A percentile compares a stretch with the other conserved stretches of the same genome.
These are phyloP conservation scores for Rhizoclosmatium sp. DNA, from an alignment of 192 early-diverging fungal species.

Conservation along the genomic window DNA sequence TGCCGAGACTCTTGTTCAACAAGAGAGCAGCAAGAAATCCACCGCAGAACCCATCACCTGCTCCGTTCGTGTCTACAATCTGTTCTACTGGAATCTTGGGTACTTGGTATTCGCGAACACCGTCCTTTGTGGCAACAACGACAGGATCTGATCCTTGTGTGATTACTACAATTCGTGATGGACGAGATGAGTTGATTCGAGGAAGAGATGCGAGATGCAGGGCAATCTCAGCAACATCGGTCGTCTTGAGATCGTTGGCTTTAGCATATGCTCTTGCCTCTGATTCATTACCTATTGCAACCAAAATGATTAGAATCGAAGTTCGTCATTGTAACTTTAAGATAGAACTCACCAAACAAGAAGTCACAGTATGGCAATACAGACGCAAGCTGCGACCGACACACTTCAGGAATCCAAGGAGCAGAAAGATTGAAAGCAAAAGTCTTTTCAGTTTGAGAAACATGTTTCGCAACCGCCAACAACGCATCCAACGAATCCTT, in stretches of 20 bases:
- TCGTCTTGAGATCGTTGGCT: slow-evolving; percentile 65
- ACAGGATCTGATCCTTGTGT: slow-evolving; percentile 78
- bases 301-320: neutral
- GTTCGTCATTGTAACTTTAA: neutral
- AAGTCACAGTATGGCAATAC: slow-evolving; percentile 81
- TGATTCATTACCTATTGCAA: slow-evolving; percentile 68
- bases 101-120: slow-evolving; percentile 58
- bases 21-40: slow-evolving; percentile 41
- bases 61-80: slow-evolving; percentile 89
- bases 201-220: slow-evolving; percentile 74
- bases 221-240: slow-evolving; percentile 78
- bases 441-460: slow-evolving; percentile 72
- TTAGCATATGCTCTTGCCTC: slow-evolving; percentile 79
- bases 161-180: slow-evolving; percentile 76
- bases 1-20: neutral
- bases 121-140: slow-evolving; percentile 55
- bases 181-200: slow-evolving; percentile 63
- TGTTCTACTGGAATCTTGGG: slow-evolving; percentile 63
- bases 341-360: slow-evolving; percentile 67
- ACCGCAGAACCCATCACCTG: slow-evolving; percentile 73
- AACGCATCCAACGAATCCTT: slow-evolving; percentile 80
- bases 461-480: slow-evolving; percentile 78
- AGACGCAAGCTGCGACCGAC: slow-evolving; percentile 71
- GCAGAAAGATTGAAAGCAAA: slow-evolving; percentile 89
- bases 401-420: slow-evolving; percentile 84